phyloP scores from a whole-genome alignment of 257 asterid species.

The Jaltomata sinuosa region DNA sequence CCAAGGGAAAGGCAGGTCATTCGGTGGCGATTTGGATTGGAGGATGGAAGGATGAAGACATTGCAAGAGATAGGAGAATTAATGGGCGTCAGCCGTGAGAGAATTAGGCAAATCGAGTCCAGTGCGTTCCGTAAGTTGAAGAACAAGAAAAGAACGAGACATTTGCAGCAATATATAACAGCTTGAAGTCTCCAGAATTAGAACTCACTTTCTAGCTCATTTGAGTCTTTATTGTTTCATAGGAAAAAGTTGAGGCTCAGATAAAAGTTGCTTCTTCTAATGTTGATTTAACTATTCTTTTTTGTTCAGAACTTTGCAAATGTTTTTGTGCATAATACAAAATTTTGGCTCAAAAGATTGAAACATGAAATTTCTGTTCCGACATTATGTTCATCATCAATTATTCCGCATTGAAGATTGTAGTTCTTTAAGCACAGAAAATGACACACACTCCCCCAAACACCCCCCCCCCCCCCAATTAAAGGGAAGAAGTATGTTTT shows the following conservation, averaged over 20 bases:
- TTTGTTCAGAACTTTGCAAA: not conserved
- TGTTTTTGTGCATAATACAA: slow-evolving; percentile 1
- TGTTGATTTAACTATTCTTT: not conserved
- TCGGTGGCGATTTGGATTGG: slow-evolving; percentile 72
- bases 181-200: slow-evolving; percentile 6
- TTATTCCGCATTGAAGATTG: too few species aligned
- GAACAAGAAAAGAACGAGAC: slow-evolving; percentile 79
- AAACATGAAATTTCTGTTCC: not conserved
- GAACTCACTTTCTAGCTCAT: not conserved
- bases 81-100: slow-evolving; percentile 90
- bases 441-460: too few species aligned
- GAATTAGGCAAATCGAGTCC: slow-evolving; percentile 79
- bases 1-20: slow-evolving; percentile 74
- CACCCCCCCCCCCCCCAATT: too few species aligned
- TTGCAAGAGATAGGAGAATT: slow-evolving; percentile 89
- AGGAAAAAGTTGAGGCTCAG: slow-evolving; percentile 7
- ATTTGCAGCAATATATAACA: slow-evolving; percentile 57
- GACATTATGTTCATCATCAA: too few species aligned
- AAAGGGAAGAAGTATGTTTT: too few species aligned
- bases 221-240: slow-evolving; percentile 24
- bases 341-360: not conserved
- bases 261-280: not conserved
- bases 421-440: too few species aligned
- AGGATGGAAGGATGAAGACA: slow-evolving; percentile 77
- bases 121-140: slow-evolving; percentile 75